Conservation (phyloP, 2,329 filamentous ascomycete species). For the Scedosporium minutisporum region DNA sequence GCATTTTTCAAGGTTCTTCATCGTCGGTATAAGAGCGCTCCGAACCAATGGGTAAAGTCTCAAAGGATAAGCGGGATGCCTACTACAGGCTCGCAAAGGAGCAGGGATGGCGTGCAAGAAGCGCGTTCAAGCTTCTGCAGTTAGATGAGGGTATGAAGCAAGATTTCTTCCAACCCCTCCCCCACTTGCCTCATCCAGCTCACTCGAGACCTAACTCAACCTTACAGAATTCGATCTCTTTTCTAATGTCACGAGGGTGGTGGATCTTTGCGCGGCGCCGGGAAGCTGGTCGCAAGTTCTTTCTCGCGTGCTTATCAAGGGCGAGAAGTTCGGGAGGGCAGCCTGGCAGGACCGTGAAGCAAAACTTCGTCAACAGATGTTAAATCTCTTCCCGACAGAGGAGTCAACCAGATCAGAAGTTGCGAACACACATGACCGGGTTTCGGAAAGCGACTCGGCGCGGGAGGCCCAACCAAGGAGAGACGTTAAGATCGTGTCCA, state of each 20-base stretch:
- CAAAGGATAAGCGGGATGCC: slow-evolving; percentile 95
- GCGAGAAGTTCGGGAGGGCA: slow-evolving; percentile 76
- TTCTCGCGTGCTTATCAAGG: slow-evolving; percentile 85
- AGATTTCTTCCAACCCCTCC: slow-evolving; percentile 3
- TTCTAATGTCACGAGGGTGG: slow-evolving; percentile 78
- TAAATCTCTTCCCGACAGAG: slow-evolving; percentile 34
- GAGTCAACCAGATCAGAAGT: background rate
- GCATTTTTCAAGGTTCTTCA: background rate
- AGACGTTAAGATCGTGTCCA: slow-evolving; percentile 90
- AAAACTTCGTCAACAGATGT: slow-evolving; percentile 50
- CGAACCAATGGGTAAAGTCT: slow-evolving; percentile 77
- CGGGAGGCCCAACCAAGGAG: slow-evolving; percentile 22
- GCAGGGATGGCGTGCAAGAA: slow-evolving; percentile 94
- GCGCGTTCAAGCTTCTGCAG: slow-evolving; percentile 94
- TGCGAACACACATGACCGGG: background rate
- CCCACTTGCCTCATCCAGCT: slow-evolving; percentile 5
- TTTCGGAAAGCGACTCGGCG: background rate
- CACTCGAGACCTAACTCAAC: background rate
- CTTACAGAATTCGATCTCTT: slow-evolving; percentile 82
- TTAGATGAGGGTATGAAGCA: slow-evolving; percentile 60
- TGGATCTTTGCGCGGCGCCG: slow-evolving; percentile 90
- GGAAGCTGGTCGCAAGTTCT: slow-evolving; percentile 97
- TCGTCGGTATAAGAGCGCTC: background rate
- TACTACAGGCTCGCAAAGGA: slow-evolving; percentile 98
- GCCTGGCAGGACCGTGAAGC: slow-evolving; percentile 82